Conservation (phyloP, 1,139 yeast genomes). For the Yamadazyma atlantica region DNA sequence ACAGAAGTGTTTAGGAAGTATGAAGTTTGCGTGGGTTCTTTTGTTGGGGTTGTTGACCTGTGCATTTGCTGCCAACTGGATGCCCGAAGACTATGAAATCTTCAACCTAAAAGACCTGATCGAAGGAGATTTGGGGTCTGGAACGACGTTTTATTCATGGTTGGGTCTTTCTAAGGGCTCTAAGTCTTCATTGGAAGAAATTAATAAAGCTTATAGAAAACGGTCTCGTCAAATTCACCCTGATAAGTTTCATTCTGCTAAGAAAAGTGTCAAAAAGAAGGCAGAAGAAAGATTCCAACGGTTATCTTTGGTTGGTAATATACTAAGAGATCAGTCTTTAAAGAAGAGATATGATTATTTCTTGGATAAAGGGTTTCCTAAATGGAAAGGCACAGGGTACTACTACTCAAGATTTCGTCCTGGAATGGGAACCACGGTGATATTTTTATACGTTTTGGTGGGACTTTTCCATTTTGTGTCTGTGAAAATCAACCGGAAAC, state of each 20-base stretch:
- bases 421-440: slow-evolving; percentile 53
- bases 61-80: slow-evolving; percentile 32
- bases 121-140: slow-evolving; percentile 59
- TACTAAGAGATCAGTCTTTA: slow-evolving; percentile 59
- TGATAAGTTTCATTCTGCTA: slow-evolving; percentile 58
- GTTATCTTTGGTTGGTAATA: slow-evolving; percentile 70
- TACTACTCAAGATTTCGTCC: slow-evolving; percentile 59
- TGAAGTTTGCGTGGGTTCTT: slow-evolving; percentile 8
- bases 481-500: slow-evolving; percentile 54
- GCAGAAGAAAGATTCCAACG: slow-evolving; percentile 69
- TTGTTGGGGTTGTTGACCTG: slow-evolving; percentile 17
- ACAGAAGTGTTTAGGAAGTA: too few species aligned
- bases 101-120: slow-evolving; percentile 72
- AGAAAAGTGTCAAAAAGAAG: slow-evolving; percentile 39
- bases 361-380: slow-evolving; percentile 82
- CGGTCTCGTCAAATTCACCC: slow-evolving; percentile 78
- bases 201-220: slow-evolving; percentile 73
- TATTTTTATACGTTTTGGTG: slow-evolving; percentile 48
- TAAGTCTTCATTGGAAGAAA: slow-evolving; percentile 58
- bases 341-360: slow-evolving; percentile 85
- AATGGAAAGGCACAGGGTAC: slow-evolving; percentile 60
- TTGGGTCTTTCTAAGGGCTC: slow-evolving; percentile 52
- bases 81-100: slow-evolving; percentile 73
- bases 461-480: slow-evolving; percentile 61
- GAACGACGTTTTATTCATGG: slow-evolving; percentile 69